Evolutionary conservation across 345 rosid genomes (phyloP).

Genomic region (Durio zibethinus): DNA sequence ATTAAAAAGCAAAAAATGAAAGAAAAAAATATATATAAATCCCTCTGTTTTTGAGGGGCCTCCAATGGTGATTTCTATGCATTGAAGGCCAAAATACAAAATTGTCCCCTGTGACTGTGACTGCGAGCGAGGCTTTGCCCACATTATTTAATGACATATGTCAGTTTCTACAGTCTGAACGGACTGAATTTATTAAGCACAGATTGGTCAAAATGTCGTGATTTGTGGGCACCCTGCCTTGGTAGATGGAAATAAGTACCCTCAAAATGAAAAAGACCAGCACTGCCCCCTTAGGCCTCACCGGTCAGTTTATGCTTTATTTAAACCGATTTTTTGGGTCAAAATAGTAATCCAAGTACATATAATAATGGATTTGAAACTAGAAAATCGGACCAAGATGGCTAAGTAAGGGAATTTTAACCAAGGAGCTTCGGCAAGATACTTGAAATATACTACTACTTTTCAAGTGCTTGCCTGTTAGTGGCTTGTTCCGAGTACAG

Average conservation of each 20-base stretch:
- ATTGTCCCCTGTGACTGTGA: conserved; percentile 23
- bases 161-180: conserved; percentile 28
- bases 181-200: background rate
- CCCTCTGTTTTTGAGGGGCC: conserved; percentile 36
- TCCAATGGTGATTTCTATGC: conserved; percentile 30
- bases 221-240: background rate
- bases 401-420: background rate
- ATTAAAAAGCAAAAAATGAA: conserved; percentile 21
- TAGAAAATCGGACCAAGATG: background rate
- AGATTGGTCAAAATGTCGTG: background rate
- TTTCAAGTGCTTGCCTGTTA: too few relatives aligned
- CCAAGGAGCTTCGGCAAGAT: background rate
- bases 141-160: conserved; percentile 14
- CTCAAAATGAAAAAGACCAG: background rate
- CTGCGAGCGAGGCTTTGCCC: conserved; percentile 41
- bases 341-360: background rate
- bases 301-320: background rate
- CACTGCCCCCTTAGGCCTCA: background rate
- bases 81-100: conserved; percentile 21
- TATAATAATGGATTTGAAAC: background rate
- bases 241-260: background rate
- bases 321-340: background rate
- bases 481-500: background rate
- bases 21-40: too few relatives aligned
- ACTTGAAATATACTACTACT: background rate